Evolutionary conservation across 495 filamentous ascomycete genomes (phyloP), one percentile per base, ranked within the genome.

Genomic region (Mytilinidion resinicola): DNA sequence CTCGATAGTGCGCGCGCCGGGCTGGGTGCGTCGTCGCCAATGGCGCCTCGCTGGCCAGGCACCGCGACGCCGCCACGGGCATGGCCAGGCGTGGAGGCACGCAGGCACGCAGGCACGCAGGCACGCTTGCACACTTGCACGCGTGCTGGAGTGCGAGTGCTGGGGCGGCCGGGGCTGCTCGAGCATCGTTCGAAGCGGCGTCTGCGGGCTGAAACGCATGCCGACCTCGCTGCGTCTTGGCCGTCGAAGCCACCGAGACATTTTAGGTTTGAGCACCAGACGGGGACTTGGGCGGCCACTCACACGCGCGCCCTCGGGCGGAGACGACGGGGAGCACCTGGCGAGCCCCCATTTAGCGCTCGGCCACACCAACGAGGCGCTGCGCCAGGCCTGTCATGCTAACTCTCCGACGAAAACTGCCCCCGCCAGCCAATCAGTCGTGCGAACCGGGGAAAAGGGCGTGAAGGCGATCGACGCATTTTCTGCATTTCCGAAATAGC

Each of bases 391-490:
- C 48, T 30, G 33, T 6, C 56, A 64, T 44, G 15, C 19, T 33
- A 14, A 19, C 15, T 20, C 62, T 58, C 62, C 51, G 62, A 58
- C 55, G 19, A 56, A 51, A 43, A 54, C 25, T 51, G 43, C 15
- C 11, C 41, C 25, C 50, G 42, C 7, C 39, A 12, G 48, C 62
- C 62, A 65, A 65, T 65, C 53, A 53, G 37, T 15, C 25, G 30
- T 38, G 49, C 55, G 42, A 62, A 56, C 38, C 48, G 38, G 37
- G 50, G 3, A 55, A 56, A 46, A 62, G 30, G 41, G 52, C 59
- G 38, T 59, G 53, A 57, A 61, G 58, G 53, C 55, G 55, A 66
- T 66, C 59, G 59, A 60, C 63, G 63, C 60, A 59, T 66, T 62
- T 25, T 48, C 44, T 66, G 63, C 55, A 51, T 54, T 62, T 66